Base-by-base conservation (phyloP, 2,329 filamentous ascomycete genomes). In the Penicillium sp. region DNA sequence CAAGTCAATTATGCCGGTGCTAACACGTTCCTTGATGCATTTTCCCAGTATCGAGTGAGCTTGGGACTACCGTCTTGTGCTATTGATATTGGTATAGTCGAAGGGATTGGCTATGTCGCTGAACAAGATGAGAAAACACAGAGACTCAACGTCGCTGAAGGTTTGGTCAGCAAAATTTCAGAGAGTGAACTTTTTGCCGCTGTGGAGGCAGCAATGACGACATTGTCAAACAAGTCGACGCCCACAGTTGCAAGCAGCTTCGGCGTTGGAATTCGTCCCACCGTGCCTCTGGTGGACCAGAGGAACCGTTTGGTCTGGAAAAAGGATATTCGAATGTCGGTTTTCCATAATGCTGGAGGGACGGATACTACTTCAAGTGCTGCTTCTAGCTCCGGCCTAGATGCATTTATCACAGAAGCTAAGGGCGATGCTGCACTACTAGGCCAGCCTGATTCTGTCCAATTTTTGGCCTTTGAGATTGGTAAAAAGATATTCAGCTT, bases 1-100 rank as follows among this genome's bases (percentile, higher is more conserved):
- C 61, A 75, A 43, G 64, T 66, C 1, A 70, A 67, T 13, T 77
- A 78, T 50, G 68, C 70, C 18, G 67, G 70, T 7, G 74, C 65
- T 1, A 74, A 72, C 38, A 67, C 65, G 0, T 77, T 70, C 53
- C 61, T 71, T 16, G 71, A 76, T 30, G 43, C 58, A 1, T 56
- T 67, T 11, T 19, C 48, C 4, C 23, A 39, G 10, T 51, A 45
- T n/a, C 16, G 41, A 3, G 23, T 30, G 5, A 9, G 8, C 11
- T 19, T 45, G 34, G 48, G 34, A 9, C 34, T 51, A 16, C 40
- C 40, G 2, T 34, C 41, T 16, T 38, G 48, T 14, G 30, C 41
- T 13, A 51, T 51, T n/a, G 23, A 23, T 13, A 32, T 51, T 5
- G 41, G 40, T 39, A 47, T 54, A 4, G 49, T 56, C 2, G 53